Base-by-base conservation (phyloP, 306 rosid genomes). In the Cercis canadensis region DNA sequence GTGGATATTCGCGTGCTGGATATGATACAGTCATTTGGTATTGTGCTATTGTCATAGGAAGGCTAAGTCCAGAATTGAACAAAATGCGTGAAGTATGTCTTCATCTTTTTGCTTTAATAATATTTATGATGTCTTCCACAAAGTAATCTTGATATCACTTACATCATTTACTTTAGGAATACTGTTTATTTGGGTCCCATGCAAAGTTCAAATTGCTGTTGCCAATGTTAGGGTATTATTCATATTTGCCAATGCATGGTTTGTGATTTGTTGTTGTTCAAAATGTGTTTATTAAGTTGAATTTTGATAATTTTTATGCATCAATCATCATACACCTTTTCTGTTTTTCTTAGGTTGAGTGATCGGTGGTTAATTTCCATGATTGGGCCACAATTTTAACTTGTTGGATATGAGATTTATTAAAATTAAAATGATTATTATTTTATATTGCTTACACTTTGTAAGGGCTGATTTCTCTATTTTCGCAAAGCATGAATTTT, bases 1-100 rank as follows among this genome's bases (percentile, higher is more conserved):
- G 11, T 17, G 97, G 97, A 60, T 90, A 85, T 80, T 94, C 97
- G 54, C 95, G 94, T 78, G 97, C 97, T 67, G 97, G 97, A 83
- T 84, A 67, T 13, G 90, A 86, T 71, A 81, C 89, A 5, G 19
- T 60, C 13, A 86, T 89, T 56, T 94, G 98, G 98, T 94, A 94
- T 81, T 94, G 98, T 78, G 97, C 92, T 60, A 66, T 90, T 66
- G 65, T 90, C 67, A 94, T 89, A 40, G 98, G 98, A 82, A 80
- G 96, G 76, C 83, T 78, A 50, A 83, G 97, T 57, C 73, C 80
- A 41, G 89, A 86, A 64, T 85, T 90, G 82, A 88, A 87, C 80
- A 85, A 76, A 80, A 83, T 90, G 95, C 96, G 98, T 65, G 90
- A 85, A 87, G 98, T 90, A 90, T 69, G 94, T 75, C 29, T 52